Evolutionary conservation across 495 filamentous ascomycete genomes (phyloP), one percentile per base, ranked within the genome.

Genomic region (Darksidea phi): DNA sequence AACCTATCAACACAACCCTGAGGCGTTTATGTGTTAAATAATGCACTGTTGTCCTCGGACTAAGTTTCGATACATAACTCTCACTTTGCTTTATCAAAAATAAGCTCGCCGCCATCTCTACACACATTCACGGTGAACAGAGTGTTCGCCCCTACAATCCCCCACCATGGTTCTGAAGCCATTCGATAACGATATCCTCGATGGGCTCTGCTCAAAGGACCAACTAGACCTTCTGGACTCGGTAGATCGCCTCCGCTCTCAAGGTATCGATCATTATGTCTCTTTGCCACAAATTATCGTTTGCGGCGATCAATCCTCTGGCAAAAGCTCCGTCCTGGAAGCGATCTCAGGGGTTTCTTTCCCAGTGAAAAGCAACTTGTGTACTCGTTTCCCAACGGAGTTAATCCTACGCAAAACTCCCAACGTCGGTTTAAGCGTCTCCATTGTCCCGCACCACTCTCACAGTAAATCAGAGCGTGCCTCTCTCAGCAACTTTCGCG

Each of bases 311-410:
- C 86, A 88, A 61, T 87, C 84, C 0, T 81, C 83, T 12, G 87
- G 88, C 2, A 90, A 90, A 63, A 87, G 84, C 67, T 90, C 86
- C 0, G 84, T 90, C 0, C 80, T 90, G 0, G 86, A 90, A 72
- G 87, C 85, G 0, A 81, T 92, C 47, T 85, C 86, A 0, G 79
- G 83, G 32, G 81, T 89, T 13, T 80, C 81, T 0, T 90, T 91
- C 57, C 85, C 86, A 0, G 61, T 76, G 13, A 81, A 86, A 46
- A 79, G 79, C 50, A 83, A 78, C 48, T 66, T 85, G 0, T 89
- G 87, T 67, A 90, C 87, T 0, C 76, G 83, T 0, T 88, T 88
- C 57, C 80, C 86, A 3, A 89, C 83, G 0, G 85, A 90, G 65
- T 72, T 88, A 0, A 75, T 83, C 24, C 65, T 81, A 1, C 73